Conservation (phyloP, 225 moss, liverwort and hornwort species). For the Anthoceros angustus region DNA sequence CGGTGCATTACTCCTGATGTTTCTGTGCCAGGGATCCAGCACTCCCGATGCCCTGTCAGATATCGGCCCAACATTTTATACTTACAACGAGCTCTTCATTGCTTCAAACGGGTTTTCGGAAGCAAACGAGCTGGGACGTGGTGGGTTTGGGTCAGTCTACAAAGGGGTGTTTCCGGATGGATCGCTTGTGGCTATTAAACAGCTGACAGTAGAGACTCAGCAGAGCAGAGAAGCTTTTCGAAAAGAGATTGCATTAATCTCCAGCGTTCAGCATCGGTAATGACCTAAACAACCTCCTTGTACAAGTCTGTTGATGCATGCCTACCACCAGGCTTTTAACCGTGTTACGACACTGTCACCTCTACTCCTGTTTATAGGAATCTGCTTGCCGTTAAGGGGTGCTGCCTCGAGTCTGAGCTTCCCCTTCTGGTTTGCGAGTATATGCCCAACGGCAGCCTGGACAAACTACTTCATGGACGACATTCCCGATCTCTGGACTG, state of each 20-base stretch:
- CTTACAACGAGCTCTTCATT: not conserved
- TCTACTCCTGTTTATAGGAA: not conserved
- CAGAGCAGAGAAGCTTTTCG: not conserved
- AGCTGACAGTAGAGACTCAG: not conserved
- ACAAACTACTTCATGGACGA: not conserved
- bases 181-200: not conserved
- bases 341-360: not conserved
- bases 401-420: not conserved
- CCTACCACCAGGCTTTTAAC: not conserved
- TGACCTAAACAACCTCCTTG: not conserved
- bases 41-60: not conserved
- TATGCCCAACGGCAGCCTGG: not conserved
- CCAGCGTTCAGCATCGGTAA: not conserved
- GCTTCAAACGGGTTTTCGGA: not conserved
- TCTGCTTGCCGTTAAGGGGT: not conserved
- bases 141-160: not conserved
- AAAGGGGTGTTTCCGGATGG: not conserved
- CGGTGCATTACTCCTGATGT: not conserved
- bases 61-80: not conserved
- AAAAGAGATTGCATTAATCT: not conserved
- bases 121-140: not conserved
- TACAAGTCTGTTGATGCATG: not conserved
- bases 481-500: conserved; percentile 5
- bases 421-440: not conserved
- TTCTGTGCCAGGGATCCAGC: not conserved